Evolutionary conservation across 163 green algal genomes (phyloP), one percentile per base, ranked within the genome.

Genomic region (Scenedesmus sp.): DNA sequence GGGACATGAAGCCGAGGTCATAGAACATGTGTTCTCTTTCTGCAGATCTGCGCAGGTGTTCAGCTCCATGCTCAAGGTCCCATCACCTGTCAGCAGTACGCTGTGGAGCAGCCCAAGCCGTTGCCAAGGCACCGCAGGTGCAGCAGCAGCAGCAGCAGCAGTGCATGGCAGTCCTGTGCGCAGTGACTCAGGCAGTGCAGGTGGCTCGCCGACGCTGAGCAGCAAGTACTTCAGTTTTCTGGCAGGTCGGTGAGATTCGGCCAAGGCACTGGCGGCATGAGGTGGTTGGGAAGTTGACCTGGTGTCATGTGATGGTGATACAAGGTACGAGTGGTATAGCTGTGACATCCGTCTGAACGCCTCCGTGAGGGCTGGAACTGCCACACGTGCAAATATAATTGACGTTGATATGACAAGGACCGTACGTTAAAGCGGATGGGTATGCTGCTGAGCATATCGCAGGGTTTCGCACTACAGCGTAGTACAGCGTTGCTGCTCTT

Each of bases 21-120:
- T 40, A 3, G 30, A n/a, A n/a, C n/a, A n/a, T 16, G 30, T 40
- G 24, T 76, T 0, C 5, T 76, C 30, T 40, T 1, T 4, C 12
- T 56, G 49, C 86, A 91, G 86, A 42, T 91, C 87, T 87, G 87
- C 87, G 0, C 53, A 87, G 18, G 87, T 91, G 7, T 91, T 91
- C 40, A 81, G 70, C 35, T 68, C 83, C 0, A 43, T 91, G 78
- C 59, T 91, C 42, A 91, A 91, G 40, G 87, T 91, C 1, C 87
- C 87, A 24, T 73, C 78, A 4, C 87, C 87, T 35, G 87, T 91
- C 35, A 81, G 46, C 72, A 51, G 44, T 1, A 72, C 85, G 0
- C 68, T 83, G 15, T 83, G 85, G 85, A 83, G 84, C 33, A 53
- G 51, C 30, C 37, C 83, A 3, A 87, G n/a, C 35, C 51, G 51